Evolutionary conservation across 805 yeast genomes (phyloP), one percentile per base, ranked within the genome.

Genomic region (Spathaspora girioi): DNA sequence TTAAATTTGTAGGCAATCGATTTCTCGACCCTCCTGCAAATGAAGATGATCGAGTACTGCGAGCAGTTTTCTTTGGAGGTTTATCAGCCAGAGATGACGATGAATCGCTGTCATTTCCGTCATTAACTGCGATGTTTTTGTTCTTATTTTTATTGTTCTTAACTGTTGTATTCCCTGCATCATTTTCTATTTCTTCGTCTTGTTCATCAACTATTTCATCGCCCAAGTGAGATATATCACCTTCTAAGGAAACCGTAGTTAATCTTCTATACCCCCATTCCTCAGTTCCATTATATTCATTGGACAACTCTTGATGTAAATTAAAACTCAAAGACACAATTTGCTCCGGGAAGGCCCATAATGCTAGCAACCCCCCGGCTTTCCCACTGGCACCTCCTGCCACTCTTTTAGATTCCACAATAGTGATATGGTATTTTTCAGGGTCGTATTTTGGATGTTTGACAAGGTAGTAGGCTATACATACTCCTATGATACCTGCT

Each of bases 381-480:
- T 93, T 94, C 50, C 99, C 99, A 42, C 90, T 82, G 17, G 99
- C 98, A 46, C 97, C 98, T 48, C 97, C 96, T 0, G 98, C 99
- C 5, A 96, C 96, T 60, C 96, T 77, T 55, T 89, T 89, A 48
- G 93, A 84, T 67, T 93, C 99, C 12, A 94, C 65, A 17, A 93
- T 80, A 6, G 97, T 88, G 56, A 93, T 88, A 61, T 89, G 91
- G 63, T 89, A 84, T 51, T 81, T 84, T 31, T 75, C 72, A 0
- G 88, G 82, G 59, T 87, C 86, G 66, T 84, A 93, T 50, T 79
- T 78, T 2, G 96, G 93, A 66, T 93, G 98, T 52, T 80, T 79
- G 1, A 94, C 87, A 40, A 94, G 67, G 62, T 85, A 93, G 68
- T 88, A 94, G 1, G 98, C 97, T 1, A 94, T 89, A 65, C 97